These are phyloP conservation scores for Trichoderma harzianum DNA, from an alignment of 2,329 filamentous ascomycete species.

Conservation along the genomic window DNA sequence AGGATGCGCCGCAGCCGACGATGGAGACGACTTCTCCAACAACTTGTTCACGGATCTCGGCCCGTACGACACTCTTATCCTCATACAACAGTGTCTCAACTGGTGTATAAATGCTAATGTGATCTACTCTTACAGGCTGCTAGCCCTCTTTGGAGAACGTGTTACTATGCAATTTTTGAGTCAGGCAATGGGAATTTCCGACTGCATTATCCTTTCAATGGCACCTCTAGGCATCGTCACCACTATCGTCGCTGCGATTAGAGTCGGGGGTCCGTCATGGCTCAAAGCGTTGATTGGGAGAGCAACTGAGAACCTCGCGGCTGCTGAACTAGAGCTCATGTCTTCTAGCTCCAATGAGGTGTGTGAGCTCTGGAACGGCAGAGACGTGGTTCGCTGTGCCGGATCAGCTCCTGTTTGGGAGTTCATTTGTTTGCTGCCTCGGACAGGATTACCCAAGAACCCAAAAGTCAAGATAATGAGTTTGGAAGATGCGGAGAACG, in stretches of 20 bases:
- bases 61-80: neutral
- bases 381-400: constrained; percentile 31
- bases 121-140: constrained; percentile 3
- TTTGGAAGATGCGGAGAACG: neutral
- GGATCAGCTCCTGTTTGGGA: constrained; percentile 21
- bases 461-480: neutral
- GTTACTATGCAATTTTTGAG: constrained; percentile 49
- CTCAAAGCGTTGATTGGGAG: constrained; percentile 44
- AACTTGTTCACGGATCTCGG: constrained; percentile 22
- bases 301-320: constrained; percentile 40
- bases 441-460: neutral
- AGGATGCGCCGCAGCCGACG: neutral
- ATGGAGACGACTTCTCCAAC: constrained; percentile 25
- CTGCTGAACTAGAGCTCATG: constrained; percentile 41
- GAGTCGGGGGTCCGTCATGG: constrained; percentile 42
- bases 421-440: constrained; percentile 18
- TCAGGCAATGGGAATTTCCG: constrained; percentile 37
- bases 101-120: neutral
- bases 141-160: constrained; percentile 42
- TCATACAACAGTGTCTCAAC: neutral
- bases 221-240: constrained; percentile 46
- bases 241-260: constrained; percentile 41
- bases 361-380: constrained; percentile 44
- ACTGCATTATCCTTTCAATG: constrained; percentile 45
- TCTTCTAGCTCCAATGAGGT: constrained; percentile 46